Conservation (phyloP, 1,284 basidiomycete species). For the Coriolopsis trogii region DNA sequence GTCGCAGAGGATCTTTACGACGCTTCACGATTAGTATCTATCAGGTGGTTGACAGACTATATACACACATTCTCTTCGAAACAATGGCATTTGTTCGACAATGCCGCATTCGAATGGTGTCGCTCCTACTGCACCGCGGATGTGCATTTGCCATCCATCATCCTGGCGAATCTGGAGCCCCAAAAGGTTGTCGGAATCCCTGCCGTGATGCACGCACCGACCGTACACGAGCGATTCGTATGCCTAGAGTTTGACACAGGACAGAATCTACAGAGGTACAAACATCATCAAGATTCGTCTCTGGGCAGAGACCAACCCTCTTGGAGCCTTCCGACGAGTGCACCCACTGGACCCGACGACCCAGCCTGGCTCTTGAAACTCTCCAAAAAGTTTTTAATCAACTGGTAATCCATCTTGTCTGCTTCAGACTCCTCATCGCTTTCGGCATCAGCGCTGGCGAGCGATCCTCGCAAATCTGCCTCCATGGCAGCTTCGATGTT, state of each 20-base stretch:
- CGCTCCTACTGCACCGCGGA: too few species aligned
- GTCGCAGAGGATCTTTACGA: constrained; percentile 15
- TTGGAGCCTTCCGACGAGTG: constrained; percentile 81
- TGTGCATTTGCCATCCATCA: too few species aligned
- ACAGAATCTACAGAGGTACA: neutral
- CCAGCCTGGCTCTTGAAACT: constrained; percentile 91
- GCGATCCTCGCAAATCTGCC: constrained; percentile 68
- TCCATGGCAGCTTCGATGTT: constrained; percentile 86
- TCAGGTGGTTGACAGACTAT: constrained; percentile 24
- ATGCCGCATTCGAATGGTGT: too few species aligned
- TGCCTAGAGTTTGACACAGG: too few species aligned
- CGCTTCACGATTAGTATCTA: constrained; percentile 16
- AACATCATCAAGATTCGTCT: constrained; percentile 44
- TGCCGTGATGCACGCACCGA: too few species aligned
- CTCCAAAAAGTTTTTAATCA: constrained; percentile 95
- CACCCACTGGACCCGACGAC: constrained; percentile 86
- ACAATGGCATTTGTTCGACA: neutral
- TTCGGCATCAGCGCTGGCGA: constrained; percentile 61
- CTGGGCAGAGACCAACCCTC: constrained; percentile 72
- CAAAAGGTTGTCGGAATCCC: too few species aligned
- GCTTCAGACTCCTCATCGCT: constrained; percentile 54
- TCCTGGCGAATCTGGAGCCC: too few species aligned
- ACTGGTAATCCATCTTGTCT: constrained; percentile 72
- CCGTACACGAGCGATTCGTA: too few species aligned
- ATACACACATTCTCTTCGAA: constrained; percentile 24